Evolutionary conservation across 2,329 filamentous ascomycete species (phyloP).

Genomic region (Exserohilum turcica): DNA sequence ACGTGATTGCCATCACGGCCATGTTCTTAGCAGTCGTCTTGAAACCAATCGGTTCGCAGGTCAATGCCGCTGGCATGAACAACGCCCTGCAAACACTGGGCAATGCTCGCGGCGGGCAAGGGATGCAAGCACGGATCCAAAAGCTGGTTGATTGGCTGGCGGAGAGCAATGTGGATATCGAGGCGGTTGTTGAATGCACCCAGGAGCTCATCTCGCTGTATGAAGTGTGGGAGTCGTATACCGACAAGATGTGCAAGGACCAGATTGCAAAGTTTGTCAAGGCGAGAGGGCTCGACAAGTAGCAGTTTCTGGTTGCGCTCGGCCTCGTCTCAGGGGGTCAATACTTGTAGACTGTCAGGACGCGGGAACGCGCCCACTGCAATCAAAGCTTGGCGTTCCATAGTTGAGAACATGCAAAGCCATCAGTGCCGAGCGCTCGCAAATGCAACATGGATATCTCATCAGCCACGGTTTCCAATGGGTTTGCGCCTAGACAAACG

Average conservation of each 20-base stretch:
- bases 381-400: neutral
- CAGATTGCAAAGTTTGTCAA: constrained; percentile 67
- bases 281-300: constrained; percentile 63
- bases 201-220: constrained; percentile 93
- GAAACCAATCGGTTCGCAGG: constrained; percentile 63
- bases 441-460: neutral
- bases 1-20: constrained; percentile 84
- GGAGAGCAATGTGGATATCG: constrained; percentile 83
- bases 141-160: constrained; percentile 81
- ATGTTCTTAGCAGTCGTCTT: constrained; percentile 84
- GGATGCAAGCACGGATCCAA: constrained; percentile 60
- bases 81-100: constrained; percentile 46
- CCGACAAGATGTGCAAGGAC: constrained; percentile 68
- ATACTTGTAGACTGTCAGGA: neutral
- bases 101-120: constrained; percentile 38
- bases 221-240: constrained; percentile 72
- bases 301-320: constrained; percentile 20
- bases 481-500: constrained; percentile 3
- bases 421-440: neutral
- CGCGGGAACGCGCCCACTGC: neutral
- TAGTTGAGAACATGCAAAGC: neutral
- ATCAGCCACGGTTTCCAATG: neutral
- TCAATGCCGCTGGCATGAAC: constrained; percentile 49
- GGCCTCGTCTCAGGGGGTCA: neutral
- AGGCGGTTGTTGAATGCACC: constrained; percentile 83